Evolutionary conservation across 2,329 filamentous ascomycete species (phyloP), one percentile per base, ranked within the genome.

Genomic region (Xylariaceae sp.): DNA sequence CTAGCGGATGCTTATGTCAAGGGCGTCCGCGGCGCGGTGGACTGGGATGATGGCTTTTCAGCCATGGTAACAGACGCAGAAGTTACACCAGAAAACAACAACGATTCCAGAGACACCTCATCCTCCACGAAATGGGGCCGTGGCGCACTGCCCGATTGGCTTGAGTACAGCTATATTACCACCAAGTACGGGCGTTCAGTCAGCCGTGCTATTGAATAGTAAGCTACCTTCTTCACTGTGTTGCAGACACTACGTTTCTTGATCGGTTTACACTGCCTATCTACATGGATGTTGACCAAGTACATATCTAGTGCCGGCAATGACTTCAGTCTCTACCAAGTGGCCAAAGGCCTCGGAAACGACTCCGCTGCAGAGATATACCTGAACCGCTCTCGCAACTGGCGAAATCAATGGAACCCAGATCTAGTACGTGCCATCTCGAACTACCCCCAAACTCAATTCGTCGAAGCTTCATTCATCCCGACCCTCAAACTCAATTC

Each of bases 1-100:
- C 76, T 89, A 14, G 85, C 85, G 2, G 86, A 89, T 59, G 86
- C 85, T 0, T 89, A 81, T 54, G 75, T 87, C 30, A 89, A 89
- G 63, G 83, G 83, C 0, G 76, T 88, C 2, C 71, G 76, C 11
- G 83, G 81, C 5, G 69, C 69, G 4, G 70, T 89, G 39, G 71
- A 88, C 65, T 89, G 85, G 86, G 67, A 72, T 3, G 77, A 80
- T 47, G 83, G 75, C 4, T 85, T 81, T 57, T 68, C 72, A 5
- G 81, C 83, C 42, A 85, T 87, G 82, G 68, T 80, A 9, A 85
- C 80, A 41, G 79, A 90, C 56, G 86, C 85, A 11, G 83, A 89
- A 66, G 73, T 78, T 6, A 72, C 75, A 0, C 82, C 85, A 0
- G 67, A 73, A 1, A 82, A 83, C 58, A 82, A 83, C 59, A 62